phyloP scores from a whole-genome alignment of 352 stramenopile species.

The Halophytophthora batemanensis region DNA sequence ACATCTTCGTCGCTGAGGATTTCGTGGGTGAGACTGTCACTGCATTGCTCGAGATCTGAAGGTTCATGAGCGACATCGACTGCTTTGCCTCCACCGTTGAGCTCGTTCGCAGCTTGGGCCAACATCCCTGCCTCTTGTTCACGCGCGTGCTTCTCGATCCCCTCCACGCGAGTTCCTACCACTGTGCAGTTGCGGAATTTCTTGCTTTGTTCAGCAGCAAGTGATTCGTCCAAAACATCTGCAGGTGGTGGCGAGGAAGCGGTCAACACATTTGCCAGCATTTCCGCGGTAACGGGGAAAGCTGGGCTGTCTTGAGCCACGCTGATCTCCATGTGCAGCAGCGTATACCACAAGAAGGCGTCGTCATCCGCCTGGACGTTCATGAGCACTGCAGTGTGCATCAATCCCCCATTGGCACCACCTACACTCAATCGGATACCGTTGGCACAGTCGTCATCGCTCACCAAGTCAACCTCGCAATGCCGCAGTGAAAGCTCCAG shows the following conservation, averaged over 20 bases:
- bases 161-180: constrained; percentile 25
- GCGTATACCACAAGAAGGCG: constrained; percentile 50
- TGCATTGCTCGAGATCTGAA: neutral
- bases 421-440: constrained; percentile 41
- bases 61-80: neutral
- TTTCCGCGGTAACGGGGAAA: constrained; percentile 29
- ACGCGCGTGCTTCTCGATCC: constrained; percentile 39
- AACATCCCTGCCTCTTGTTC: constrained; percentile 18
- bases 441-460: constrained; percentile 39
- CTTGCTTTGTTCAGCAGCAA: constrained; percentile 20
- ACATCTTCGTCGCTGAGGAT: constrained; percentile 14
- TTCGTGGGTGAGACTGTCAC: neutral
- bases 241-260: constrained; percentile 10
- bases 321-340: constrained; percentile 49
- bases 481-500: constrained; percentile 42
- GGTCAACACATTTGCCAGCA: constrained; percentile 20
- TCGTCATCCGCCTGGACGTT: constrained; percentile 43
- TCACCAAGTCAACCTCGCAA: constrained; percentile 44
- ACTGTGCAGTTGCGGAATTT: constrained; percentile 36
- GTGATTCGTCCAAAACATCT: constrained; percentile 30
- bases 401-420: neutral
- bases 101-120: constrained; percentile 9
- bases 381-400: constrained; percentile 33
- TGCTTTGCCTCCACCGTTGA: constrained; percentile 5
- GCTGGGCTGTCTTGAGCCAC: constrained; percentile 39